Percentiles rank a stretch among this genome's conserved stretches.
These are phyloP conservation scores for Aspergillus pseudonomiae DNA, from an alignment of 2,329 filamentous ascomycete species.

Conservation along the genomic window DNA sequence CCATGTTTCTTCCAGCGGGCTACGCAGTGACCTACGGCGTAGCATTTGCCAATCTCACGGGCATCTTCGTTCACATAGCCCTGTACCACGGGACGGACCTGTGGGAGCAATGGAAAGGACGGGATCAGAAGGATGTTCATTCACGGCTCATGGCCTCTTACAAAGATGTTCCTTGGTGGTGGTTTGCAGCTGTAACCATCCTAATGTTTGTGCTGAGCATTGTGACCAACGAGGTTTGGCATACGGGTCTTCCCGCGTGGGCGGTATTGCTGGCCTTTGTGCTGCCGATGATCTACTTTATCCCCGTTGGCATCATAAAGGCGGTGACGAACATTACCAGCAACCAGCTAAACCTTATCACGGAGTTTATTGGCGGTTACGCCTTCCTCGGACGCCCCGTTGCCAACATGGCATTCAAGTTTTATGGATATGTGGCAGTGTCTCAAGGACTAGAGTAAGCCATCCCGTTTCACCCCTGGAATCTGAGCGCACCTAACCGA, in stretches of 20 bases:
- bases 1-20: constrained; percentile 65
- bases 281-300: constrained; percentile 50
- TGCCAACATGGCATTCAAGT: constrained; percentile 68
- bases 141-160: constrained; percentile 48
- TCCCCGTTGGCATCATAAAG: constrained; percentile 53
- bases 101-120: constrained; percentile 38
- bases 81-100: constrained; percentile 44
- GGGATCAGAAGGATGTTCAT: constrained; percentile 44
- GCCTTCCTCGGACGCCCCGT: constrained; percentile 51
- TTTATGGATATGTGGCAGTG: constrained; percentile 70
- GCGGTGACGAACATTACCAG: constrained; percentile 53
- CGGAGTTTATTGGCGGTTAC: constrained; percentile 54
- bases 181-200: constrained; percentile 46
- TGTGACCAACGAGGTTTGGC: constrained; percentile 46
- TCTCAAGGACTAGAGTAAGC: constrained; percentile 58
- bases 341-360: constrained; percentile 52
- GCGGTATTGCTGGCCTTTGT: constrained; percentile 50
- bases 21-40: constrained; percentile 61
- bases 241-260: constrained; percentile 50
- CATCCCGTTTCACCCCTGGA: neutral
- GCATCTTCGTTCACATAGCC: constrained; percentile 49
- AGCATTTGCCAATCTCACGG: constrained; percentile 68
- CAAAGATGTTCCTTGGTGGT: constrained; percentile 48
- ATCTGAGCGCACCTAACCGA: neutral
- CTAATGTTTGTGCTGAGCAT: constrained; percentile 42